Percentiles rank a stretch among this genome's conserved stretches.
Conservation (phyloP, 140 eudicot species). For the Cichorium intybus region DNA sequence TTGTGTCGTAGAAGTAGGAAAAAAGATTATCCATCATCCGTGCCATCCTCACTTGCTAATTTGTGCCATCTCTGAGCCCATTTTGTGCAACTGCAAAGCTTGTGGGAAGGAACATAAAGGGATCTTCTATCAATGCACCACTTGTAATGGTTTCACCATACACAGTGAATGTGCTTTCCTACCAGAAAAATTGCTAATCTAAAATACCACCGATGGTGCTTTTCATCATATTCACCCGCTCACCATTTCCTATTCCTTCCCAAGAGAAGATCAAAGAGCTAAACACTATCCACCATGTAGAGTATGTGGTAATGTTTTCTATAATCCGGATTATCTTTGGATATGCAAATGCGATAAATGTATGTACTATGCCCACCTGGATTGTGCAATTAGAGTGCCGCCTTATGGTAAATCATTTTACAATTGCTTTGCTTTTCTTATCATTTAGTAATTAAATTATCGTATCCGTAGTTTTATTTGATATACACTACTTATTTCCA, state of each 20-base stretch:
- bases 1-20: neutral
- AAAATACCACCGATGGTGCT: neutral
- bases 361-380: neutral
- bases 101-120: too few species aligned
- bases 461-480: too few species aligned
- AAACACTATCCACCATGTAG: neutral
- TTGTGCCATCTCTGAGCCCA: neutral
- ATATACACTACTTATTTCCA: too few species aligned
- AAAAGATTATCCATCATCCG: neutral
- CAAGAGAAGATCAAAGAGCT: neutral
- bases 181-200: neutral
- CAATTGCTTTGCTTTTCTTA: neutral
- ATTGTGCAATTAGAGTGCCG: neutral
- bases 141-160: neutral
- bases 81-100: neutral
- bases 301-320: neutral
- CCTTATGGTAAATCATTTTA: neutral
- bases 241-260: neutral
- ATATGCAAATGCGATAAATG: conserved; percentile 1
- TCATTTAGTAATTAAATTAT: too few species aligned
- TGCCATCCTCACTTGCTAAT: conserved; percentile 9
- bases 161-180: neutral
- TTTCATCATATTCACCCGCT: neutral
- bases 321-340: neutral
- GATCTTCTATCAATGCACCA: neutral